Evolutionary conservation across 2,329 filamentous ascomycete genomes (phyloP), one percentile per base, ranked within the genome.

Genomic region (Colletotrichum orbiculare): DNA sequence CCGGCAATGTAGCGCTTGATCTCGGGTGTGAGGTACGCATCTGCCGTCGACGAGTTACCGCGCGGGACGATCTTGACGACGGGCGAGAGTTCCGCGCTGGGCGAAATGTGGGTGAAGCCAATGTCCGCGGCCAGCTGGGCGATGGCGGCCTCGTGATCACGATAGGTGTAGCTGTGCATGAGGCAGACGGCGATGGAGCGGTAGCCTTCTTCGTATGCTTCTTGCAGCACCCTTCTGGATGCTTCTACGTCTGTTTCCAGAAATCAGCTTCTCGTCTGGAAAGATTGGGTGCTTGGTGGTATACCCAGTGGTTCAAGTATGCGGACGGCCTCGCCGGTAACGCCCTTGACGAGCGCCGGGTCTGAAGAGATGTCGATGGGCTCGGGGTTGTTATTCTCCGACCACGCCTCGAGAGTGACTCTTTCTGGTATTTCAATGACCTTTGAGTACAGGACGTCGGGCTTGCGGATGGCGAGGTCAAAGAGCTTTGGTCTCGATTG

Each of bases 381-480:
- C 4, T 61, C 50, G 34, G 62, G 62, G 38, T 61, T 64, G 34
- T 61, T 64, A 41, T 39, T 64, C 25, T 66, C 62, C 38, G 62
- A 64, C 54, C 67, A 69, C 6, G 57, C 88, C 68, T 93, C 90
- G 46, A 93, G 77, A 0, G 90, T 92, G 2, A 93, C 88, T 37
- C 91, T 81, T 77, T 93, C 91, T 60, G 92, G 87, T n/a, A 93
- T 83, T 75, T 93, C 91, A 2, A 93, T 79, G 0, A 93, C 90
- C 41, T 79, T 84, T 69, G 90, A 87, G 73, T 92, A 92, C 2
- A 93, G 81, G 12, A 91, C 87, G 54, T 91, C 87, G 1, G 90
- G 87, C 64, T 90, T 88, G 58, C 83, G 79, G 52, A 93, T 91
- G 6, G 88, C 87, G 8, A 93, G 79, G 69, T 92, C 90, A 68